A percentile compares a stretch with the other conserved stretches of the same genome.
These are phyloP conservation scores for Fusarium hainanense DNA, from an alignment of 2,329 filamentous ascomycete genomes.

Conservation along the genomic window DNA sequence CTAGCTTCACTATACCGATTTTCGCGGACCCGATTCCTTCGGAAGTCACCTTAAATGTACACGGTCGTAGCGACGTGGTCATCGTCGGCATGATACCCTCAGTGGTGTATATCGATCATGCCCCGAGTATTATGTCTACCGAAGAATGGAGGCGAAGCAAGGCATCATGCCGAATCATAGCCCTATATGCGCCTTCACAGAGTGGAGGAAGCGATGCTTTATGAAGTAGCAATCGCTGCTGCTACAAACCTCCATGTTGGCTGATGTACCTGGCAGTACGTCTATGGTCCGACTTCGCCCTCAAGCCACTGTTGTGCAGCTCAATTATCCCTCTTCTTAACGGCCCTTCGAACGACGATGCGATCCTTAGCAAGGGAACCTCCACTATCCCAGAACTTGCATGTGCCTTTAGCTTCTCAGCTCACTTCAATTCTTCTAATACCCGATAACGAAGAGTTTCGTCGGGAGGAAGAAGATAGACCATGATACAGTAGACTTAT, in stretches of 20 bases:
- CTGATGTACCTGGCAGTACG: no score
- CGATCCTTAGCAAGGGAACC: not conserved
- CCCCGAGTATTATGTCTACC: not conserved
- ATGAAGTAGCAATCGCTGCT: not conserved
- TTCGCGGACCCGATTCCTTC: fast-evolving
- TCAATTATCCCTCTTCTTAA: no score
- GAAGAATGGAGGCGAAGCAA: not conserved
- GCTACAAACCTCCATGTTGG: not conserved
- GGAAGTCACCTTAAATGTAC: not conserved
- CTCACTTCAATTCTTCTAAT: no score
- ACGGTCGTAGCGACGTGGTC: not conserved
- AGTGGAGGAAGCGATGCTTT: not conserved
- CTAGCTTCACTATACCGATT: not conserved
- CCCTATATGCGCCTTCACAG: no score
- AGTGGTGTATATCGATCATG: not conserved
- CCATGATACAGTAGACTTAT: no score
- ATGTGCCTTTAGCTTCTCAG: no score
- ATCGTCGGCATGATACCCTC: not conserved
- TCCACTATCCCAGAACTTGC: no score
- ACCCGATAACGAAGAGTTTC: no score
- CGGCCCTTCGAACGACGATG: not conserved
- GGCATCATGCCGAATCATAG: no score
- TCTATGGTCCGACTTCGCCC: not conserved
- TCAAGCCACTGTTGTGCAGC: not conserved
- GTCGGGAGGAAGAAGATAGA: no score